These are phyloP conservation scores for Microdochium bolleyi DNA, from an alignment of 2,329 filamentous ascomycete genomes.

Conservation along the genomic window DNA sequence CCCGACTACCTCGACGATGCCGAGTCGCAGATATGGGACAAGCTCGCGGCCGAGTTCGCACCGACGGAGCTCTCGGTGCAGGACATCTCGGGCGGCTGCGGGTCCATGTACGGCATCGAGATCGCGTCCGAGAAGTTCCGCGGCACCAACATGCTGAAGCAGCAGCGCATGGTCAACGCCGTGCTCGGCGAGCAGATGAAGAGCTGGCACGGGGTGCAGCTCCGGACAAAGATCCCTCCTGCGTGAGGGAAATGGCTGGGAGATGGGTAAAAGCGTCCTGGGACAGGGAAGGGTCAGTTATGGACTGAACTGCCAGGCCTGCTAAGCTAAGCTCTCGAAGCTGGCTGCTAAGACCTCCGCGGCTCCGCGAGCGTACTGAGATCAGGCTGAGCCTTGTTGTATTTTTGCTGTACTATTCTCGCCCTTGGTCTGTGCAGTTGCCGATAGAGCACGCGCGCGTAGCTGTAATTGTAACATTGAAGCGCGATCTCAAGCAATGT, in stretches of 20 bases:
- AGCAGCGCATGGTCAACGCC: constrained; percentile 74
- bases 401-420: too few species aligned
- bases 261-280: not conserved
- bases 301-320: too few species aligned
- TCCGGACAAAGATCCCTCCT: constrained; percentile 57
- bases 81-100: constrained; percentile 77
- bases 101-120: constrained; percentile 81
- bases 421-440: too few species aligned
- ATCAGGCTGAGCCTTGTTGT: too few species aligned
- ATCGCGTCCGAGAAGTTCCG: constrained; percentile 65
- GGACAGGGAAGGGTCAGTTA: not conserved
- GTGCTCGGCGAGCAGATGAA: constrained; percentile 69
- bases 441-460: too few species aligned
- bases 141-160: constrained; percentile 66
- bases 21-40: constrained; percentile 52
- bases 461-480: too few species aligned
- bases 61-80: constrained; percentile 55
- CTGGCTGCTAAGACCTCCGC: too few species aligned
- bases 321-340: too few species aligned
- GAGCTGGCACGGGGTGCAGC: constrained; percentile 75
- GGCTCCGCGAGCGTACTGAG: too few species aligned
- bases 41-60: constrained; percentile 38
- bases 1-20: constrained; percentile 44
- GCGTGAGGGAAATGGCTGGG: constrained; percentile 1
- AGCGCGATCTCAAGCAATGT: too few species aligned